phyloP scores from a whole-genome alignment of 2,329 filamentous ascomycete species.

The Colletotrichum sp. region DNA sequence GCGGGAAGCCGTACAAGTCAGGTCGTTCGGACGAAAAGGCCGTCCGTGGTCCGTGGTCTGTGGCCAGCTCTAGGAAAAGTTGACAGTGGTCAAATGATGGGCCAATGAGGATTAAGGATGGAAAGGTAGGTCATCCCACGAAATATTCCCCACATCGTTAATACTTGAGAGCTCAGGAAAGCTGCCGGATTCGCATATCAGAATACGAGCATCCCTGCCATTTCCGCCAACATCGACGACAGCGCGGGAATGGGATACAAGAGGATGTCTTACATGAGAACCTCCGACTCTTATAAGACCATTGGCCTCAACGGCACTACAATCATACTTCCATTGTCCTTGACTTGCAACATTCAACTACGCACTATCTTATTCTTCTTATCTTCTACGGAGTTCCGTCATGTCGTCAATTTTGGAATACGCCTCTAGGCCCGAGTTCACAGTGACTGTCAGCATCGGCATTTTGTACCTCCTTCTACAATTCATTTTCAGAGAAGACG shows the following conservation, averaged over 20 bases:
- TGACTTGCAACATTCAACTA: neutral
- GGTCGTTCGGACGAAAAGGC: neutral
- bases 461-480: neutral
- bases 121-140: neutral
- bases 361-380: fast-evolving
- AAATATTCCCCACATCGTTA: neutral
- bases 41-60: neutral
- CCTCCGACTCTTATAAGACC: neutral
- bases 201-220: neutral
- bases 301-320: neutral
- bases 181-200: neutral
- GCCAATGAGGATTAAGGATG: neutral
- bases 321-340: neutral
- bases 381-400: neutral
- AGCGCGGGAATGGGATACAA: neutral
- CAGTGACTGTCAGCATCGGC: neutral
- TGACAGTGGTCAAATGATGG: neutral
- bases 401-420: neutral
- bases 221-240: neutral
- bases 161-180: neutral
- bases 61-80: neutral
- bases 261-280: neutral
- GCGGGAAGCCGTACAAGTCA: neutral
- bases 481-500: neutral
- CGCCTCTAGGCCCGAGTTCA: neutral